These are phyloP conservation scores for Plenodomus lindquistii DNA, from an alignment of 2,329 filamentous ascomycete genomes.

Conservation along the genomic window DNA sequence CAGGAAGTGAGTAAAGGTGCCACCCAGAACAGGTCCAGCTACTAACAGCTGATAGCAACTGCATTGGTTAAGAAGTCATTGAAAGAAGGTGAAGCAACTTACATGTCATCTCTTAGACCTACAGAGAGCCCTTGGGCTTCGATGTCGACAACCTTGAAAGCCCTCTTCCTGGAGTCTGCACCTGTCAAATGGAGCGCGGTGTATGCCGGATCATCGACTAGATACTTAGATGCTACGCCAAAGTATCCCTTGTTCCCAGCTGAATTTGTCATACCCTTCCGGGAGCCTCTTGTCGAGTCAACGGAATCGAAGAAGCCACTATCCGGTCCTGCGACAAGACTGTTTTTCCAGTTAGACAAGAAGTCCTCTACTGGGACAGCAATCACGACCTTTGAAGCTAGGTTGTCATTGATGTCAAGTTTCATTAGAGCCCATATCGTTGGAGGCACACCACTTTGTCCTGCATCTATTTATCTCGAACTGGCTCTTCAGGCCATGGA, in stretches of 20 bases:
- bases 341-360: too few relatives aligned
- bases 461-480: neutral
- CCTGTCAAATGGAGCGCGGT: neutral
- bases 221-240: neutral
- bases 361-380: too few relatives aligned
- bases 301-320: too few relatives aligned
- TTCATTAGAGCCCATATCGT: neutral
- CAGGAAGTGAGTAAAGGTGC: neutral
- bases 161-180: neutral
- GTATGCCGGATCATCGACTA: neutral
- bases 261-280: neutral
- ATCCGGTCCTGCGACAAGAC: too few relatives aligned
- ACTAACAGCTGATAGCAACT: too few relatives aligned
- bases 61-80: too few relatives aligned
- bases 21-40: too few relatives aligned
- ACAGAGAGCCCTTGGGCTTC: neutral
- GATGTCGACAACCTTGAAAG: neutral
- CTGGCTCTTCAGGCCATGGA: neutral
- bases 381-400: too few relatives aligned
- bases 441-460: neutral
- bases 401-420: too few relatives aligned
- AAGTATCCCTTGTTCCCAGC: neutral
- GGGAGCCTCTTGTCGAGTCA: too few relatives aligned
- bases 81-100: neutral
- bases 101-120: neutral